These are phyloP conservation scores for Malbranchea zuffiana DNA, from an alignment of 2,329 filamentous ascomycete species.

Conservation along the genomic window DNA sequence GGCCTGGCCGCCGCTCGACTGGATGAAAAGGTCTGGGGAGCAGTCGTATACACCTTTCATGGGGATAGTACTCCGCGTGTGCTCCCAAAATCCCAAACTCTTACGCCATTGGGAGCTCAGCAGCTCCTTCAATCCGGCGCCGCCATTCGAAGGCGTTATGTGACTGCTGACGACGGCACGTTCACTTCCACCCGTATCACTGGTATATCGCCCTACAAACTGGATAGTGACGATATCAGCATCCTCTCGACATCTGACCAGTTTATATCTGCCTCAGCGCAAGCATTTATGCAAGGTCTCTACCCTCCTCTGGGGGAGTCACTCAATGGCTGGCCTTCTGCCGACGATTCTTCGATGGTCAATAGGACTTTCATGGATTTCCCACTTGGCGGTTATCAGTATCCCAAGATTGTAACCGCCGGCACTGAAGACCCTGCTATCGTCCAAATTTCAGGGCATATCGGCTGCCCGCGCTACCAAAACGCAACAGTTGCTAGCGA, in stretches of 20 bases:
- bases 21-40: constrained; percentile 34
- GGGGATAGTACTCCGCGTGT: constrained; percentile 45
- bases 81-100: constrained; percentile 25
- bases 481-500: constrained; percentile 33
- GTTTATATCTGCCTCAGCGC: constrained; percentile 42
- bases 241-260: constrained; percentile 40
- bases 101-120: constrained; percentile 47
- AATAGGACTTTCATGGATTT: constrained; percentile 38
- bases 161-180: constrained; percentile 25
- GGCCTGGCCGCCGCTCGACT: constrained; percentile 16
- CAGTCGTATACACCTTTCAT: constrained; percentile 44
- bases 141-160: constrained; percentile 44
- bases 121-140: constrained; percentile 42
- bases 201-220: constrained; percentile 35
- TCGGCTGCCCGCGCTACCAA: constrained; percentile 33
- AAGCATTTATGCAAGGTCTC: constrained; percentile 52
- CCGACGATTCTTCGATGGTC: constrained; percentile 31
- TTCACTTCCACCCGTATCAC: constrained; percentile 29
- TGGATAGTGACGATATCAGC: constrained; percentile 39
- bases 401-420: constrained; percentile 40
- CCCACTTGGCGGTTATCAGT: constrained; percentile 49
- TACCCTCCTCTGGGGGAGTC: constrained; percentile 42
- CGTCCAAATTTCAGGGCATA: constrained; percentile 41
- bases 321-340: constrained; percentile 24
- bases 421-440: constrained; percentile 39